phyloP scores from a whole-genome alignment of 805 yeast species.

The Jamesozyma rosinii region DNA sequence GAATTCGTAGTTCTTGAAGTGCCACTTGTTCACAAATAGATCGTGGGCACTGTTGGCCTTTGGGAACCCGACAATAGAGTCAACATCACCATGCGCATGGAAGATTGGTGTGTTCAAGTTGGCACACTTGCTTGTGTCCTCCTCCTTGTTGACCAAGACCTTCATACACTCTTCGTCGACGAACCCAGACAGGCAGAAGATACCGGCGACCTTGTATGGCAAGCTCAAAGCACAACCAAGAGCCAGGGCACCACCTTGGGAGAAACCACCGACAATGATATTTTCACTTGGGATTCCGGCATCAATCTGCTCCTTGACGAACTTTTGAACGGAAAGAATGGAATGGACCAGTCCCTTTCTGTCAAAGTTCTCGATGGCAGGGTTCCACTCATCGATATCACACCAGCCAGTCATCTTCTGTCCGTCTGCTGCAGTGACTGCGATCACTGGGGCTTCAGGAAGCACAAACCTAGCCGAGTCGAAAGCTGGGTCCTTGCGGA shows the following conservation, averaged over 20 bases:
- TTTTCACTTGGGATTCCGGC: slow-evolving; percentile 49
- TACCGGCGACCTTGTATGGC: slow-evolving; percentile 66
- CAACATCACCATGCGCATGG: slow-evolving; percentile 80
- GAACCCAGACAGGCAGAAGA: slow-evolving; percentile 71
- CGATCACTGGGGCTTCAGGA: slow-evolving; percentile 77
- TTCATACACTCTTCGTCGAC: slow-evolving; percentile 12
- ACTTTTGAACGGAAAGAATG: slow-evolving; percentile 29
- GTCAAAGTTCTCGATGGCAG: slow-evolving; percentile 37
- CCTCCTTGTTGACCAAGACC: not conserved
- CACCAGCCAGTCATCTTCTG: slow-evolving; percentile 77
- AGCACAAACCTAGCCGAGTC: slow-evolving; percentile 64
- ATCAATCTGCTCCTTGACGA: slow-evolving; percentile 46
- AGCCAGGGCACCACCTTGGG: slow-evolving; percentile 85
- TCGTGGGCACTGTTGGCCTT: slow-evolving; percentile 34
- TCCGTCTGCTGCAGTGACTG: slow-evolving; percentile 63
- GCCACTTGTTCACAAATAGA: slow-evolving; percentile 34
- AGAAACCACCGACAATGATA: slow-evolving; percentile 88
- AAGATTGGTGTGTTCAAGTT: slow-evolving; percentile 67
- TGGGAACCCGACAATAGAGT: slow-evolving; percentile 47
- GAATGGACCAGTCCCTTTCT: slow-evolving; percentile 44
- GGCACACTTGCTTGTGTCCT: slow-evolving; percentile 14
- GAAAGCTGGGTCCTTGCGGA: slow-evolving; percentile 39
- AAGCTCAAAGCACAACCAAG: slow-evolving; percentile 48
- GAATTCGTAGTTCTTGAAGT: slow-evolving; percentile 40
- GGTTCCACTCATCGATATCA: slow-evolving; percentile 53